Base-by-base conservation (phyloP, 495 filamentous ascomycete genomes). In the Aspergillus affinis region DNA sequence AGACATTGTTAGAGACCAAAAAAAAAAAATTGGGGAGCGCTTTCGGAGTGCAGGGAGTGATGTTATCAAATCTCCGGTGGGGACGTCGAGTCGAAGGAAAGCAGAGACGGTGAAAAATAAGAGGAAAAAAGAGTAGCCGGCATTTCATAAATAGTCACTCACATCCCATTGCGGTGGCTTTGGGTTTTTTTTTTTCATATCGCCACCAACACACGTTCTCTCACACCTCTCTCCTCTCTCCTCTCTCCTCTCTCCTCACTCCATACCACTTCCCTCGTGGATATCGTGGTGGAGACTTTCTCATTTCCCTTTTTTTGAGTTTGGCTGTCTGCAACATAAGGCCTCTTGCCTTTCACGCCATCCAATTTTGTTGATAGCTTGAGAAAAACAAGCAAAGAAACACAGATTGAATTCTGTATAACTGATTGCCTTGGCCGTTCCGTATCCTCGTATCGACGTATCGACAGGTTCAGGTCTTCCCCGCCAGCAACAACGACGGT, bases 391-490 rank as follows among this genome's bases (percentile, higher is more conserved):
- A 58, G 19, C 29, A 49, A 55, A 54, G 51, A 36, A 62, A 63
- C 55, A 49, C 57, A 59, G 61, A 63, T 55, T 63, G 55, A 55
- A n/a, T 63, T 63, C 61, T 63, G 56, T 63, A 63, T 47, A 46
- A 54, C 51, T 55, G 60, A 54, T 58, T 53, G 60, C 55, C 45
- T 50, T 46, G 54, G 51, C 32, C 19, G 27, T 57, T 58, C 49
- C 41, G 55, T 62, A 62, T 63, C 55, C 51, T 59, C 57, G 57
- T 63, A 59, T 59, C 61, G 61, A 51, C 55, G 55, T 62, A 58
- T 62, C 60, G 54, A 41, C 55, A 57, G 54, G 47, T 48, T 17
- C 47, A 56, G 54, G 45, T 32, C 45, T 48, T 55, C 47, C 48
- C 59, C 59, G 47, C 49, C 30, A 27, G 59, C 59, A 53, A 55